phyloP scores from a whole-genome alignment of 2,329 filamentous ascomycete species.

The Sporothrix schenckii region DNA sequence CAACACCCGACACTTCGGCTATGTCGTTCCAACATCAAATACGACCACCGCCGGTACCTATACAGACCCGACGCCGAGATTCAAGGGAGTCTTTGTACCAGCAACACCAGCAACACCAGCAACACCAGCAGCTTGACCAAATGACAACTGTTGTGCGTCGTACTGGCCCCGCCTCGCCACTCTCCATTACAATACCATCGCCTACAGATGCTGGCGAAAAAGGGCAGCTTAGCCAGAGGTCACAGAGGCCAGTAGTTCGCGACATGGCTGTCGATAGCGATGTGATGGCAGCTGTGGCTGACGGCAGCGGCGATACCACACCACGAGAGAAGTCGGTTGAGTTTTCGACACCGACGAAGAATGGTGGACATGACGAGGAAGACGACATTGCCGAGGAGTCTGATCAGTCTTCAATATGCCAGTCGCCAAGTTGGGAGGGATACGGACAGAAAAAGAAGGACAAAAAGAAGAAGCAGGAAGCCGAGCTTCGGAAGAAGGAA shows the following conservation, averaged over 20 bases:
- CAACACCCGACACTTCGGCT: conserved; percentile 22
- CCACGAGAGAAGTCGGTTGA: conserved; percentile 44
- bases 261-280: conserved; percentile 26
- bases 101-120: conserved; percentile 38
- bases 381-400: conserved; percentile 44
- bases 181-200: conserved; percentile 42
- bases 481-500: conserved; percentile 48
- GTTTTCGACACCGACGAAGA: conserved; percentile 43
- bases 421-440: conserved; percentile 65
- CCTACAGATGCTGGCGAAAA: conserved; percentile 20
- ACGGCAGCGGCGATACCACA: conserved; percentile 38
- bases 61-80: conserved; percentile 39
- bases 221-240: conserved; percentile 6
- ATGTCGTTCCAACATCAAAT: conserved; percentile 30
- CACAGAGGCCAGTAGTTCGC: neutral
- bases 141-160: conserved; percentile 38
- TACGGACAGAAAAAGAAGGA: conserved; percentile 58
- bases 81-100: conserved; percentile 34
- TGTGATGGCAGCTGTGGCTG: conserved; percentile 32
- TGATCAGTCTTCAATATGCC: conserved; percentile 58
- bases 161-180: conserved; percentile 36
- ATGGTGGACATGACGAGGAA: conserved; percentile 34
- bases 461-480: conserved; percentile 55
- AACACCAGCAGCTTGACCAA: conserved; percentile 37
- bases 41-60: conserved; percentile 33